Evolutionary conservation across 352 stramenopile genomes (phyloP).

Genomic region (Globisporangium camurandrum): DNA sequence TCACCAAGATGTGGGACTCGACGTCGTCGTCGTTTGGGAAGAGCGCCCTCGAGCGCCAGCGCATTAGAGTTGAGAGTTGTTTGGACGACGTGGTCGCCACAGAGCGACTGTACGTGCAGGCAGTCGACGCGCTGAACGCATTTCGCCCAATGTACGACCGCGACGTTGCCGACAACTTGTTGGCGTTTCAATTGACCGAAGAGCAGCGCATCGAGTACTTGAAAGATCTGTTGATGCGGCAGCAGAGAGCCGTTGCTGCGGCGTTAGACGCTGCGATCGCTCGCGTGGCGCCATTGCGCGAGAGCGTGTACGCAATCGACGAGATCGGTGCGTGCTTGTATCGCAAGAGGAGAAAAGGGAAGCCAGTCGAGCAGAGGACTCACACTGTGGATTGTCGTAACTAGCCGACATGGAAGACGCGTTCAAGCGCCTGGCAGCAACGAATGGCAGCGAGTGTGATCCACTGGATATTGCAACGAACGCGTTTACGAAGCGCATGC

Average conservation of each 20-base stretch:
- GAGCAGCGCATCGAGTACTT: slow-evolving; percentile 78
- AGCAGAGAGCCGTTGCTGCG: slow-evolving; percentile 44
- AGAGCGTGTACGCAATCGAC: slow-evolving; percentile 41
- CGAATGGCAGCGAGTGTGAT: slow-evolving; percentile 35
- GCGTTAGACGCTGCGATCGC: slow-evolving; percentile 36
- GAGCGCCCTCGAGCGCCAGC: slow-evolving; percentile 55
- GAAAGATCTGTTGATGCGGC: slow-evolving; percentile 62
- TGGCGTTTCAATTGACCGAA: slow-evolving; percentile 77
- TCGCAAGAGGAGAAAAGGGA: not conserved
- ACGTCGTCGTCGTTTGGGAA: slow-evolving; percentile 57
- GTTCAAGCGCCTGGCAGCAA: slow-evolving; percentile 45
- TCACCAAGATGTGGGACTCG: slow-evolving; percentile 81
- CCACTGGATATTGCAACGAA: slow-evolving; percentile 46
- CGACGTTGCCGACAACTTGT: slow-evolving; percentile 70
- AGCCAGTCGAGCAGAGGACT: not conserved
- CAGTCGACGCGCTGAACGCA: slow-evolving; percentile 58
- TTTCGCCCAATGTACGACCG: slow-evolving; percentile 58
- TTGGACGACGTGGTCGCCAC: slow-evolving; percentile 63
- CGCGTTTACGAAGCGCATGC: slow-evolving; percentile 57
- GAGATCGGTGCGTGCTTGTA: slow-evolving; percentile 43
- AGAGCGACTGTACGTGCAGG: slow-evolving; percentile 63
- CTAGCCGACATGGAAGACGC: slow-evolving; percentile 70
- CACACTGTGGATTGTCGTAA: not conserved
- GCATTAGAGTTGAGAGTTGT: slow-evolving; percentile 43
- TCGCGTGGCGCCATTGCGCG: slow-evolving; percentile 44